phyloP scores from a whole-genome alignment of 2,329 filamentous ascomycete species.

The Thermomyces lanuginosus region DNA sequence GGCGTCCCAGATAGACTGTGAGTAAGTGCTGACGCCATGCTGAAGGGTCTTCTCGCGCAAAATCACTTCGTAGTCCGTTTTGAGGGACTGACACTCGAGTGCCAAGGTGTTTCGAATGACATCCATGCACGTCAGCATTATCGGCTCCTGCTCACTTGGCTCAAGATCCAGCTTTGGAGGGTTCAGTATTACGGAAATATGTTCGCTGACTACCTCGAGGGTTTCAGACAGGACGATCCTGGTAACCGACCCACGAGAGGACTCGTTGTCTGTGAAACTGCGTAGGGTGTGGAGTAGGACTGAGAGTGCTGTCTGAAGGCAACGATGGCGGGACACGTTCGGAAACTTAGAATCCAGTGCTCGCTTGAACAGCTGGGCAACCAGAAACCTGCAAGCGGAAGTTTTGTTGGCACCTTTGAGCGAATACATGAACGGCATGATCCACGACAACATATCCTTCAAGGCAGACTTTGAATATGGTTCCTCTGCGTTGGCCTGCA shows the following conservation, averaged over 20 bases:
- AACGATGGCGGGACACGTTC: slow-evolving; percentile 28
- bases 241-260: slow-evolving; percentile 29
- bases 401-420: slow-evolving; percentile 59
- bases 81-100: slow-evolving; percentile 55
- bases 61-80: slow-evolving; percentile 52
- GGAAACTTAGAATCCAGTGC: slow-evolving; percentile 27
- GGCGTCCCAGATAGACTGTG: slow-evolving; percentile 61
- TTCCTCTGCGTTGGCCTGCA: slow-evolving; percentile 38
- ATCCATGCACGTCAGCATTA: slow-evolving; percentile 41
- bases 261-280: slow-evolving; percentile 32
- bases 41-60: slow-evolving; percentile 45
- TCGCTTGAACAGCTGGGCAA: slow-evolving; percentile 55
- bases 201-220: slow-evolving; percentile 30
- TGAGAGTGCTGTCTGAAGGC: slow-evolving; percentile 29
- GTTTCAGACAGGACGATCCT: slow-evolving; percentile 34
- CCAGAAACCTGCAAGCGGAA: slow-evolving; percentile 63
- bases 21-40: slow-evolving; percentile 51
- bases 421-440: slow-evolving; percentile 59
- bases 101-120: slow-evolving; percentile 51
- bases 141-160: slow-evolving; percentile 34
- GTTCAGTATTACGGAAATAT: slow-evolving; percentile 41
- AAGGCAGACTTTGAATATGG: slow-evolving; percentile 40
- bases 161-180: slow-evolving; percentile 35
- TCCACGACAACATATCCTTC: slow-evolving; percentile 55
- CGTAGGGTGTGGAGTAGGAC: slow-evolving; percentile 31